Evolutionary conservation across 1,284 basidiomycete genomes (phyloP), one percentile per base, ranked within the genome.

Genomic region (Puccinia novopanici): DNA sequence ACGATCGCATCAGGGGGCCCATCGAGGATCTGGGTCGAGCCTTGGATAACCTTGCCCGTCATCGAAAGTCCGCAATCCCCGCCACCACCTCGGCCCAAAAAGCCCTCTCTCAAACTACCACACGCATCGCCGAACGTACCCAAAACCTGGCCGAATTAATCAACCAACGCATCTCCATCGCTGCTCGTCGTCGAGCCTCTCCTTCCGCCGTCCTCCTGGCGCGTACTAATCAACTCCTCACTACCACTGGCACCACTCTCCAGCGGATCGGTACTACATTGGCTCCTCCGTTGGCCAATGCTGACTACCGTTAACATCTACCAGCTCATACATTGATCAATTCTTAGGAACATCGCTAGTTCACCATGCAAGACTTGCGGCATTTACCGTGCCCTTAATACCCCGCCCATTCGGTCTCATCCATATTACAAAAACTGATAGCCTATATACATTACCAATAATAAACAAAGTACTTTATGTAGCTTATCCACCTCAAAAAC

Each of bases 211-310:
- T 71, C 30, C 68, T 71, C n/a, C 68, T 71, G 1, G 68, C 45
- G 34, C 68, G 68, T 40, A 54, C 68, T n/a, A 71, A 71, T n/a
- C 34, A 71, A 5, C 30, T 71, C 24, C 37, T 71, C 68, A 71
- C 68, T 8, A 30, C 68, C 27, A 71, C 68, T 37, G 68, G 68
- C 30, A 71, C 68, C 17, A 71, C 68, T n/a, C 68, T 71, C 68
- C 68, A 71, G 52, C 68, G 68, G 52, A n/a, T 71, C n/a, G 68
- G 68, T 37, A 52, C 48, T n/a, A 71, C 45, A 30, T 37, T 71
- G 50, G 68, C 68, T 8, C 68, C 68, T 52, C 68, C 68, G 37
- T 22, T 27, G 19, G 27, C 45, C 15, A 30, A 54, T 37, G 5
- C 30, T 34, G 12, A 71, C 6, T 71, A 52, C n/a, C 34, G 30